Percentiles rank a stretch among this genome's conserved stretches.
Conservation (phyloP, 2,329 filamentous ascomycete genomes). For the Alternaria sp. region DNA sequence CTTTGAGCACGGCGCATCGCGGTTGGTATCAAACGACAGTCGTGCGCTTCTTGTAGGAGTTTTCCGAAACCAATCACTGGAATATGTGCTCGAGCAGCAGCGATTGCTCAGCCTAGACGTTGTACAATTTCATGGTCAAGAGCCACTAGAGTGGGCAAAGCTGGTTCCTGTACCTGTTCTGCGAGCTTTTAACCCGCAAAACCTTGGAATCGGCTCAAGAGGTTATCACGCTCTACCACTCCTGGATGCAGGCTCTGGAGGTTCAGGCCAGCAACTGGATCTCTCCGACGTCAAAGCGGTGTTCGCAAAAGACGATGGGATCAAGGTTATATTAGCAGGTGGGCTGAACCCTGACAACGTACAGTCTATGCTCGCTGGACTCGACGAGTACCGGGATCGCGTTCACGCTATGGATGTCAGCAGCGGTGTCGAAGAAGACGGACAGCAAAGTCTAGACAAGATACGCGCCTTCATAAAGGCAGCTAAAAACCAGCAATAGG, state of each 20-base stretch:
- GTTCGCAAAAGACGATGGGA: conserved; percentile 71
- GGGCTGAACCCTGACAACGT: conserved; percentile 86
- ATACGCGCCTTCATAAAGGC: conserved; percentile 82
- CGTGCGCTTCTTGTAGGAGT: conserved; percentile 88
- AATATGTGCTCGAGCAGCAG: conserved; percentile 81
- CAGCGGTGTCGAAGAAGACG: conserved; percentile 85
- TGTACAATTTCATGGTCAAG: conserved; percentile 90
- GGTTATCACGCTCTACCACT: conserved; percentile 86
- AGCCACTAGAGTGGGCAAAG: conserved; percentile 89
- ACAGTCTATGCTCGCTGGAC: conserved; percentile 66
- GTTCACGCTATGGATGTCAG: conserved; percentile 91
- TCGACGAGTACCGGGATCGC: conserved; percentile 67
- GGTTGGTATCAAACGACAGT: conserved; percentile 59
- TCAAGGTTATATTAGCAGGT: conserved; percentile 83
- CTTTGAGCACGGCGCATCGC: conserved; percentile 67
- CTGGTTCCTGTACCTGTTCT: conserved; percentile 94
- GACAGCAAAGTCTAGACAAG: conserved; percentile 79
- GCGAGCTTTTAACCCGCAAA: conserved; percentile 79
- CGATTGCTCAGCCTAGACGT: conserved; percentile 80
- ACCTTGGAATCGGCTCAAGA: conserved; percentile 74
- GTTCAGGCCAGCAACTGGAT: conserved; percentile 81
- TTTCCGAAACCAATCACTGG: conserved; percentile 88
- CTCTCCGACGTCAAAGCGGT: conserved; percentile 71
- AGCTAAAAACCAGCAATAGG: conserved; percentile 58
- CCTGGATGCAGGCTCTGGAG: conserved; percentile 85